phyloP scores from a whole-genome alignment of 495 filamentous ascomycete genomes.

The Aspergillus nidulans region DNA sequence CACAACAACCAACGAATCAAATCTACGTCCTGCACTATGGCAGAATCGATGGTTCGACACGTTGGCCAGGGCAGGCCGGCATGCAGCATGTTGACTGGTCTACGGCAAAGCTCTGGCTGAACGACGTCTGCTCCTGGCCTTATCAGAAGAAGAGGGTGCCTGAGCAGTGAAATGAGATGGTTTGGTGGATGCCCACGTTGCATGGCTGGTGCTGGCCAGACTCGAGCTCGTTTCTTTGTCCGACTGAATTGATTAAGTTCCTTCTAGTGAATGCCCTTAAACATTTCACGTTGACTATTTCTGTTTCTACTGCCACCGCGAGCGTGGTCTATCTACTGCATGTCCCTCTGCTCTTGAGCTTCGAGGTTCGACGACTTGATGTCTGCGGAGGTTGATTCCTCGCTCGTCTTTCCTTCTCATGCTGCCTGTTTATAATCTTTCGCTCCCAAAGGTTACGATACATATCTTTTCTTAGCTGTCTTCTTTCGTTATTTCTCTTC shows the following conservation, averaged over 20 bases:
- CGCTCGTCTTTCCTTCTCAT: slow-evolving; percentile 1
- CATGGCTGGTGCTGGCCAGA: slow-evolving; percentile 1
- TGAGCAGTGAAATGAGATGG: slow-evolving; percentile 1
- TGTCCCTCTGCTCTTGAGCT: background rate
- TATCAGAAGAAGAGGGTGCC: slow-evolving; percentile 12
- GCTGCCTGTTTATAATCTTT: background rate
- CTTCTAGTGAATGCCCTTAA: background rate
- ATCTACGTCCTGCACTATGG: slow-evolving; percentile 9
- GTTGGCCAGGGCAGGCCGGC: slow-evolving; percentile 15
- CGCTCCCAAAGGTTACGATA: background rate
- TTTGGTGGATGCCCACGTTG: slow-evolving; percentile 10
- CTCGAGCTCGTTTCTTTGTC: background rate
- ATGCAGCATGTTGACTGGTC: slow-evolving; percentile 4
- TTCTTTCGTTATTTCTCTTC: slow-evolving; percentile 7
- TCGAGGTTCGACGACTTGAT: background rate
- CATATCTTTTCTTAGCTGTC: background rate
- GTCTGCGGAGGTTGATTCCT: slow-evolving; percentile 13
- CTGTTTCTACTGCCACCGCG: slow-evolving; percentile 13
- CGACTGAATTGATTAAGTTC: background rate
- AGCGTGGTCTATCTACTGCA: background rate
- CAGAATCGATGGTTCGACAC: slow-evolving; percentile 19
- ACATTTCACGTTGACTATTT: slow-evolving; percentile 7
- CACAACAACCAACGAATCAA: slow-evolving; percentile 12
- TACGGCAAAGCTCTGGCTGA: background rate
- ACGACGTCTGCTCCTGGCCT: background rate